phyloP scores from a whole-genome alignment of 2,329 filamentous ascomycete species.

The Colletotrichum sp. region DNA sequence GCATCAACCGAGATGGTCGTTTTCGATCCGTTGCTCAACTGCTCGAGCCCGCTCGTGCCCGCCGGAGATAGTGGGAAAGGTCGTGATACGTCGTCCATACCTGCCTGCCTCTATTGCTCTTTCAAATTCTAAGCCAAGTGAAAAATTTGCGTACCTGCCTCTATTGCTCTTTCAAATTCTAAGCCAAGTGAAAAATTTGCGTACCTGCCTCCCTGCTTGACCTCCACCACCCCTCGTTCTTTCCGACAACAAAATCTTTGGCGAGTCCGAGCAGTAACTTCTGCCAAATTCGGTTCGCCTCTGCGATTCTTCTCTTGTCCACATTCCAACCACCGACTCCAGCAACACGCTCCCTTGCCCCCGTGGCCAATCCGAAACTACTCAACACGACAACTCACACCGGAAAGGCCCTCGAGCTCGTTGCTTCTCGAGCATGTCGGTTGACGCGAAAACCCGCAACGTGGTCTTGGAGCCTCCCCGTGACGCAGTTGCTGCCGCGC shows the following conservation, averaged over 20 bases:
- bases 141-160: not conserved
- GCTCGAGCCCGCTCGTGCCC: not conserved
- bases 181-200: too few species aligned
- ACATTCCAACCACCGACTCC: not conserved
- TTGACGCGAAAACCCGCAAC: not conserved
- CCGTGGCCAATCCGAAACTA: not conserved
- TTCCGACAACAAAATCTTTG: not conserved
- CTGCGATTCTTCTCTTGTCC: not conserved
- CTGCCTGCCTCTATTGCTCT: not conserved
- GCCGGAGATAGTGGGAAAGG: not conserved
- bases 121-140: not conserved
- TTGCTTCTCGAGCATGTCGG: not conserved
- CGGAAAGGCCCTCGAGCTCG: not conserved
- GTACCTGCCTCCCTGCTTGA: not conserved
- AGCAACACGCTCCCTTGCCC: not conserved
- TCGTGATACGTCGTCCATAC: not conserved
- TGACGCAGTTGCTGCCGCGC: not conserved
- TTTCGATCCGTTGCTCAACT: not conserved
- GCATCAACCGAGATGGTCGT: not conserved
- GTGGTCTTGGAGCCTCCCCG: not conserved
- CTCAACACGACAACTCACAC: not conserved
- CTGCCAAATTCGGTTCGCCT: not conserved
- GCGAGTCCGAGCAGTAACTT: not conserved
- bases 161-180: too few species aligned
- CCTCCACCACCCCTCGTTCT: not conserved